These are phyloP conservation scores for Penicillium antarcticum DNA, from an alignment of 495 filamentous ascomycete species.

Conservation along the genomic window DNA sequence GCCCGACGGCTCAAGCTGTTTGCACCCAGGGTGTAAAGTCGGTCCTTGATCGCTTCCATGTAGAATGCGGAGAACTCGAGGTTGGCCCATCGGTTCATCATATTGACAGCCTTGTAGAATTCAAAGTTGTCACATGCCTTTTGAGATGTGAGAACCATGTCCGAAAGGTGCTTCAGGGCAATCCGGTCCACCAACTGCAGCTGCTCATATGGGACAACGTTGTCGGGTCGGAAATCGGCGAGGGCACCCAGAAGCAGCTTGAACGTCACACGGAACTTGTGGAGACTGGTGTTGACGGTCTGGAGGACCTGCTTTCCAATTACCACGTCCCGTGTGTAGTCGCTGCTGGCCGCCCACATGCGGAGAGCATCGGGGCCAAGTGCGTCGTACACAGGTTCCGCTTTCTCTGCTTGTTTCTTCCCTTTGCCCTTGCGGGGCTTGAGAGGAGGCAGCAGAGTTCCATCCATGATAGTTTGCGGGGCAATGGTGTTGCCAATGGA, in stretches of 20 bases:
- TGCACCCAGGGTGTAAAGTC: constrained; percentile 74
- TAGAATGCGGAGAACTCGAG: constrained; percentile 89
- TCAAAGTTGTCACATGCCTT: constrained; percentile 66
- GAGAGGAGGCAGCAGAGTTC: constrained; percentile 61
- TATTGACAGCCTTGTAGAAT: constrained; percentile 73
- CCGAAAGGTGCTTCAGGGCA: constrained; percentile 68
- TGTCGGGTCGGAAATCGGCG: constrained; percentile 50
- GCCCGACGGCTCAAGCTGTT: constrained; percentile 47
- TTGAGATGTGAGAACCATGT: constrained; percentile 56
- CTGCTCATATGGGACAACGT: constrained; percentile 37
- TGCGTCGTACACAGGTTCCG: constrained; percentile 49
- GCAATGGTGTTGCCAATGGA: constrained; percentile 87
- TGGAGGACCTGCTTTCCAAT: constrained; percentile 73
- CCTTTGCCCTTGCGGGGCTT: constrained; percentile 53
- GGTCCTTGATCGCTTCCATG: constrained; percentile 86
- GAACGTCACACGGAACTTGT: constrained; percentile 83
- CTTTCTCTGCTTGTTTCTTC: constrained; percentile 45
- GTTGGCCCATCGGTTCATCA: constrained; percentile 75
- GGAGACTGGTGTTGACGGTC: constrained; percentile 66
- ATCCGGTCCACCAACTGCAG: constrained; percentile 63
- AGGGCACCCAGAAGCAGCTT: constrained; percentile 85
- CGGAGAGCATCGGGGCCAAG: constrained; percentile 83
- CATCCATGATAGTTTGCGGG: constrained; percentile 80
- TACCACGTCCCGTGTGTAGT: constrained; percentile 84
- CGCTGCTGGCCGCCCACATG: constrained; percentile 85